Base-by-base conservation (phyloP, 768 basidiomycete genomes). In the Russula olivacea region DNA sequence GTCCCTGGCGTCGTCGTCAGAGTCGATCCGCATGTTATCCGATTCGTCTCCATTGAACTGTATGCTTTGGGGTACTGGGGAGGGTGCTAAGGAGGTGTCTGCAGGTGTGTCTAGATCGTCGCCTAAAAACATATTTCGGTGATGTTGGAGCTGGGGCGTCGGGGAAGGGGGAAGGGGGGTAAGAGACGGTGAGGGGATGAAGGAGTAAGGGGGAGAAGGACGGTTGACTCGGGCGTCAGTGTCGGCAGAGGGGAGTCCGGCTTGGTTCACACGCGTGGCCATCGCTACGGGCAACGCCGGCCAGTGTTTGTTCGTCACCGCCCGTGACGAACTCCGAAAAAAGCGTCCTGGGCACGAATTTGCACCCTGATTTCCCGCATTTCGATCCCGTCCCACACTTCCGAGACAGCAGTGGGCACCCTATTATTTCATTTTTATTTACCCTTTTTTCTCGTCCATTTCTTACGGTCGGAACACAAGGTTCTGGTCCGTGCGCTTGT, bases 21-120 rank as follows among this genome's bases (percentile, higher is more conserved):
- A 83, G 79, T 89, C 87, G 75, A 88, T 74, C 71, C 86, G 80
- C 88, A 89, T 89, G 72, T 84, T 82, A 69, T 84, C 71, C 67
- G 63, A 57, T 69, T 77, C 75, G 65, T 78, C 76, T 64, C 78
- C 77, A 66, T 75, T 76, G 75, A 72, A 72, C 50, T 85, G 86
- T 74, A 77, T 76, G 56, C 63, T 64, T 55, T 66, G 53, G 38
- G 57, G 52, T 52, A 55, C 61, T 66, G 73, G 70, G 68, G 71
- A 71, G 59, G 69, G 69, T 52, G 63, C 59, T 40, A 64, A 30
- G 47, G 67, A 63, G 65, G 63, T 68, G 65, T 58, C 49, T 51
- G 59, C 66, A 54, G 68, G 67, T 66, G 69, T 71, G 69, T 65
- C 59, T 36, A 64, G 53, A 54, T 65, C 64, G 51, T 60, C 60